A percentile compares a stretch with the other conserved stretches of the same genome.
Conservation (phyloP, 2,329 filamentous ascomycete species). For the Sporothrix phasma region DNA sequence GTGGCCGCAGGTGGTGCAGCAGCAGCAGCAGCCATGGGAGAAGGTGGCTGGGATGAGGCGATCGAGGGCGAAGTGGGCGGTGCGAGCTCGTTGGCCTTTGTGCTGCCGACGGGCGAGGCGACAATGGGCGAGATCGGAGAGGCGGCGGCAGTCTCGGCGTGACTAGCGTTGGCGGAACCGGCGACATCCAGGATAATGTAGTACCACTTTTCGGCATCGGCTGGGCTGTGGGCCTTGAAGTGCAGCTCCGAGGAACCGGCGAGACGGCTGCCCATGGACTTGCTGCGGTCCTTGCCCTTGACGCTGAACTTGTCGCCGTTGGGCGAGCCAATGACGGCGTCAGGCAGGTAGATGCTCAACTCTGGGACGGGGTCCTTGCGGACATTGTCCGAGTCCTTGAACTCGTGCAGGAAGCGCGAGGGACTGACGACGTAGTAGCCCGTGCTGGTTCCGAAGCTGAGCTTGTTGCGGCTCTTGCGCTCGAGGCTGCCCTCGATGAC, state of each 20-base stretch:
- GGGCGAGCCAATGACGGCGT: slow-evolving; percentile 65
- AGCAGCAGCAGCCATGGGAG: not conserved
- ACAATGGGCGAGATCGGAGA: slow-evolving; percentile 27
- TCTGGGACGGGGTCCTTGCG: slow-evolving; percentile 70
- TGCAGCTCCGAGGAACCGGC: slow-evolving; percentile 67
- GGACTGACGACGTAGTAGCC: slow-evolving; percentile 88
- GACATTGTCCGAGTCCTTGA: slow-evolving; percentile 76
- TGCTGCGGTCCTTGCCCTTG: slow-evolving; percentile 86
- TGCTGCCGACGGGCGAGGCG: slow-evolving; percentile 21
- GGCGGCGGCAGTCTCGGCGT: slow-evolving; percentile 23
- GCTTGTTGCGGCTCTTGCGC: slow-evolving; percentile 81
- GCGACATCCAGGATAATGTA: slow-evolving; percentile 56
- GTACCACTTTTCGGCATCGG: slow-evolving; percentile 79
- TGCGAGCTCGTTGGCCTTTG: not conserved
- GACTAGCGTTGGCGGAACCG: slow-evolving; percentile 37
- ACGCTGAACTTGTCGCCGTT: slow-evolving; percentile 81
- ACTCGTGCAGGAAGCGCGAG: slow-evolving; percentile 85
- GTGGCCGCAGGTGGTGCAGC: not conserved
- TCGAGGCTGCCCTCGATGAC: slow-evolving; percentile 83
- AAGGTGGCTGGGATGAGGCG: not conserved
- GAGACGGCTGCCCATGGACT: slow-evolving; percentile 71
- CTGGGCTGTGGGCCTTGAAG: slow-evolving; percentile 78
- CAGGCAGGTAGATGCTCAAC: slow-evolving; percentile 81
- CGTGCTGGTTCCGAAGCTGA: slow-evolving; percentile 64
- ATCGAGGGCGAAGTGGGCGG: not conserved